Base-by-base conservation (phyloP, 495 filamentous ascomycete genomes). In the Recurvomyces mirabilis region DNA sequence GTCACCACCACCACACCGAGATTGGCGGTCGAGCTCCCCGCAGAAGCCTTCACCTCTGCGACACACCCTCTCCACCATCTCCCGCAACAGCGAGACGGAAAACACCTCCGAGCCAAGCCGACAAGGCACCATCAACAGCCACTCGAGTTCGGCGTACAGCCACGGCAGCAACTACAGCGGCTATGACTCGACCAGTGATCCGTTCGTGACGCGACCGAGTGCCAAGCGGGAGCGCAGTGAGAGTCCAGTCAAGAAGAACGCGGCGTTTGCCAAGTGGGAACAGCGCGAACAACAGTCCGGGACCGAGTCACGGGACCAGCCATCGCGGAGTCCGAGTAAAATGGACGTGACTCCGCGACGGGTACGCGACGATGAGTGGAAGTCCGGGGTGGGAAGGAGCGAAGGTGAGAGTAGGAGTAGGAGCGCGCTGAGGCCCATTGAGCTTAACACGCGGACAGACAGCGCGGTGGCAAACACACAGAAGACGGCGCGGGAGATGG, bases 191-290 rank as follows among this genome's bases (percentile, higher is more conserved):
- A 26, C 51, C 26, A 54, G 42, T 46, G 51, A 54, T 31, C 51
- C 51, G 1, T 54, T 54, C 32, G 41, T 54, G 38, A 53, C 23
- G 15, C 38, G 46, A 14, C 22, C 44, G 24, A 37, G 35, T 18
- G 39, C 45, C 5, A 54, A 54, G 41, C 40, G 51, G 13, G 51
- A 49, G 11, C 40, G 51, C 5, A 49, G 45, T 37, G 51, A 49
- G 42, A 49, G 45, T 18, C 51, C 51, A 1, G 51, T 54, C 3
- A 54, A 54, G 46, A 45, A 50, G 28, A 54, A 43, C 46, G 13
- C 51, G 17, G 46, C 41, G 2, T 54, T 54, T 28, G 51, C 51
- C 11, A 50, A 49, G 46, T 54, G 51, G 51, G 51, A 54, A 32
- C 46, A 54, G 51, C 46, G 51, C 5, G 51, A 54, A 37, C 51